Base-by-base conservation (phyloP, 495 filamentous ascomycete genomes). In the Neohortaea acidophila region DNA sequence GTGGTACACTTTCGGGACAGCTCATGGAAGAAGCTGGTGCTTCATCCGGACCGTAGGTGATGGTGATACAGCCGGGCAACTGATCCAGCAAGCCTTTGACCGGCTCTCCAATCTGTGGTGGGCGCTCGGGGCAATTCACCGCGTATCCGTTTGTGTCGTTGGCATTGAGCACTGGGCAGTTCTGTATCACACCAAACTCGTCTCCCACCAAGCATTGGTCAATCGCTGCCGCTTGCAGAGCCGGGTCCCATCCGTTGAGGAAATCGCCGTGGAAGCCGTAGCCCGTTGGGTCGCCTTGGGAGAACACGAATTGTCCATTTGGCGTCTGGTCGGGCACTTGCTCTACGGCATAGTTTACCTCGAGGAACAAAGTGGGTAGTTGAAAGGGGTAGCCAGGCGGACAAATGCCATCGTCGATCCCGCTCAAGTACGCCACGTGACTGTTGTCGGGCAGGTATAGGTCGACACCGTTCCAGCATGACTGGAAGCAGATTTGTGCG, bases 381-480 rank as follows among this genome's bases (percentile, higher is more conserved):
- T 51, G 36, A 18, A 42, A 12, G 4, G 43, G 43, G 25, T 51
- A 36, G 19, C 14, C 24, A 12, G 47, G 43, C 21, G 47, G 47
- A 31, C 51, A 53, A 28, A 51, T 34, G 27, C 51, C 51, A 18
- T 59, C 41, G n/a, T 55, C 49, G 34, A 61, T 55, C 12, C 35
- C 25, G 19, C 34, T 53, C 39, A 60, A 39, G 20, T 50, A 43
- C 1, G 52, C 50, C 5, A 53, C 50, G 24, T 54, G 51, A 23
- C 38, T 43, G 22, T 54, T 51, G 29, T 51, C 51, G 1, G 44
- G 3, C 22, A 44, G 45, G 41, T 51, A 54, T 4, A 48, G 23
- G 15, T 54, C 25, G 0, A 48, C 25, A 3, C 51, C 51, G 25
- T 54, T 37, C 51, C 49, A 51, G 49, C 51, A 54, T 3, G 38